Base-by-base conservation (phyloP, 768 basidiomycete species). In the Punctularia strigosozonata region DNA sequence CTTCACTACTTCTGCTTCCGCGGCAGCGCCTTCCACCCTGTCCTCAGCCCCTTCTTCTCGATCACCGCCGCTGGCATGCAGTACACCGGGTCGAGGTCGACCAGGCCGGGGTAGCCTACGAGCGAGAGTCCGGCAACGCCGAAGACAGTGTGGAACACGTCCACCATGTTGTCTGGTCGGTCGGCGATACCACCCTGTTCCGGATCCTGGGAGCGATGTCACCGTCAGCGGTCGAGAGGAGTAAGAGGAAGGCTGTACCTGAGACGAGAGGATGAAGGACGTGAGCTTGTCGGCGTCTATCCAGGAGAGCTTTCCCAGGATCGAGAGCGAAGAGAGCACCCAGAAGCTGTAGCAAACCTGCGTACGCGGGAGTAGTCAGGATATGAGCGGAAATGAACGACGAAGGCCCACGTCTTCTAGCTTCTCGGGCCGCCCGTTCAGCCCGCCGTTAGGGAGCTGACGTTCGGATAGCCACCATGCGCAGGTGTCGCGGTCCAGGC, bases 321-420 rank as follows among this genome's bases (percentile, higher is more conserved):
- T 92, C 19, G 89, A 76, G 38, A 98, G 58, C 0, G 86, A 66
- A 2, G 95, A 92, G 4, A 98, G 70, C 4, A 91, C 88, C 91
- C 91, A 99, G 62, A 89, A 90, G 50, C 86, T 89, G 59, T 99
- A 99, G 62, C 95, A 99, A 14, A 97, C 88, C 90, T 94, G 31
- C n/a, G 24, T 4, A 21, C 7, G 24, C 8, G 13, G 35, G 12
- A 3, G n/a, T 33, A 10, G 21, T 17, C 24, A 26, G 23, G 8
- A 3, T 25, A n/a, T 26, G 20, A 26, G 30, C 21, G 10, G 25
- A 31, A 38, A 39, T 15, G 5, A 25, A 38, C 19, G 35, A 30
- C 13, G 13, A 12, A 12, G 14, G 67, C 79, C 49, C 48, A 94
- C 95, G 54, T 98, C 94, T 61, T 91, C 88, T 24, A 98, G 65